Evolutionary conservation across 2,329 filamentous ascomycete species (phyloP), one percentile per base, ranked within the genome.

Genomic region (Sclerotinia nivalis): DNA sequence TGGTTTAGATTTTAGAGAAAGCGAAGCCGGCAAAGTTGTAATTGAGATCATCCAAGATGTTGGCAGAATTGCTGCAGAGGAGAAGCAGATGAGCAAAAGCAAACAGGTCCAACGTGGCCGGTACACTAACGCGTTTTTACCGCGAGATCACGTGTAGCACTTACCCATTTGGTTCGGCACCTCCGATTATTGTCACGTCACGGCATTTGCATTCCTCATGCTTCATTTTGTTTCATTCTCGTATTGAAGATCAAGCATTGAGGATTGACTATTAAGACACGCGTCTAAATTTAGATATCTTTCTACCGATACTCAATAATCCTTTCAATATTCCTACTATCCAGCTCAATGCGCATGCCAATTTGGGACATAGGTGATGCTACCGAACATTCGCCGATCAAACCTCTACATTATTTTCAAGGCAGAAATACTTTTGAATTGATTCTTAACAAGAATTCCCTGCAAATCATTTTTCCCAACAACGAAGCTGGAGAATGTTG

Each of bases 241-340:
- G 3, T 20, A 61, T 47, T 13, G 28, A 12, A 10, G 9, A 2
- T 49, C 28, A 18, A 62, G 7, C 1, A 34, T 62, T 22, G 28
- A 49, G 20, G 13, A 37, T 25, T 50, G 22, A 50, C 25, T 22
- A 25, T 6, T 15, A n/a, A 50, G 28, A 37, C 1, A 10, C 43
- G 20, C 34, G 13, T 64, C 60, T 64, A 64, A 64, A 64, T 64
- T 25, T 64, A 64, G 45, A 50, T 12, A 10, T 34, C 20, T 25
- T 25, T 15, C 7, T 8, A 20, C 13, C 8, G 4, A 5, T 15
- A 43, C 13, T 43, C 45, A 64, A 50, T 50, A 64, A 50, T 64
- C 60, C 60, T 64, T 64, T 37, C 60, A 40, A 64, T 64, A 64
- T 25, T 64, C 60, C 31, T 50, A 37, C 28, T 20, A 2, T 50